Conservation (phyloP, 1,284 basidiomycete species). For the Cerrena zonata region DNA sequence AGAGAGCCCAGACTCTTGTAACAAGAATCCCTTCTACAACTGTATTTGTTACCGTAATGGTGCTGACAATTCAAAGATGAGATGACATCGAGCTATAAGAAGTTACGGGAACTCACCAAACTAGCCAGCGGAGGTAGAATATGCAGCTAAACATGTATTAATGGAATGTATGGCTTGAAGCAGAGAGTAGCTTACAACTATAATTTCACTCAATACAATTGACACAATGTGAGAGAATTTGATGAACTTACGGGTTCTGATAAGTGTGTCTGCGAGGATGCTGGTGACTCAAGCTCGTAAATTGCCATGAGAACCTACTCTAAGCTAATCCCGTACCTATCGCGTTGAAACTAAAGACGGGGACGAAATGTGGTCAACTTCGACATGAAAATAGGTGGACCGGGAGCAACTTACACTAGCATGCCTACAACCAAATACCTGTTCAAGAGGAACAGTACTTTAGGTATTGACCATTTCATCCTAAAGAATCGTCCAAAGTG, state of each 20-base stretch:
- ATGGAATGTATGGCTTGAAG: no score
- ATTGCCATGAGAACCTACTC: not conserved
- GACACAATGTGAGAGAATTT: not conserved
- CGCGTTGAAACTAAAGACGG: not conserved
- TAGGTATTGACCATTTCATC: conserved; percentile 1
- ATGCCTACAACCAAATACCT: conserved; percentile 2
- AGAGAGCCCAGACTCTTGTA: conserved; percentile 2
- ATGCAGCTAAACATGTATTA: not conserved
- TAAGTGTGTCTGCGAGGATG: conserved; percentile 2
- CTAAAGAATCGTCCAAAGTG: not conserved
- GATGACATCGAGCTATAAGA: not conserved
- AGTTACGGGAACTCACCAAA: not conserved
- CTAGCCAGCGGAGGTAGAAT: conserved; percentile 4
- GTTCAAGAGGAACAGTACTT: conserved; percentile 5
- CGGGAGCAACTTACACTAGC: not conserved
- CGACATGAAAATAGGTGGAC: not conserved
- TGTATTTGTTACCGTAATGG: conserved; percentile 2
- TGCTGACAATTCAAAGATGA: not conserved
- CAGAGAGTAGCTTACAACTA: no score
- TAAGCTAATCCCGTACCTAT: conserved; percentile 1
- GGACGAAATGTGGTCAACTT: not conserved
- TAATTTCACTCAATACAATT: no score
- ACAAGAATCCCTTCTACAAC: conserved; percentile 5
- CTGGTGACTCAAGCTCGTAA: no score
- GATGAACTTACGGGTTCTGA: not conserved